Conservation (phyloP, 768 basidiomycete species). For the Dacryopinax spathularia region DNA sequence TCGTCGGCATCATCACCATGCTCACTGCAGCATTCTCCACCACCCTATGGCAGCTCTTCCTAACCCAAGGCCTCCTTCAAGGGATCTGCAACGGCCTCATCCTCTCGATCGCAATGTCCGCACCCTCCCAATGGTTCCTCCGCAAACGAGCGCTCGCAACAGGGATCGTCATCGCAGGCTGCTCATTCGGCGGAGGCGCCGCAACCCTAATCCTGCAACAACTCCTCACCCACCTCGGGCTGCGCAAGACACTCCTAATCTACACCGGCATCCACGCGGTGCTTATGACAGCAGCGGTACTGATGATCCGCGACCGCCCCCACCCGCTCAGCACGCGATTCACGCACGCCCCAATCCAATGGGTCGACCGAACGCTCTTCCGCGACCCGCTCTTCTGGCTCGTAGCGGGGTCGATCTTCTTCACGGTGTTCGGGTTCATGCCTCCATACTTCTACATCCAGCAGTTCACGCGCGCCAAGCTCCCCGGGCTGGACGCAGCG, state of each 20-base stretch:
- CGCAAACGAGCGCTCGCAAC: slow-evolving; percentile 9
- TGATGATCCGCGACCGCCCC: slow-evolving; percentile 23
- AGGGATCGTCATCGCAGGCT: slow-evolving; percentile 11
- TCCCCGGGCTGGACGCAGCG: slow-evolving; percentile 12
- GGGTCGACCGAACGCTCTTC: slow-evolving; percentile 11
- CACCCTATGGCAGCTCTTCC: slow-evolving; percentile 12
- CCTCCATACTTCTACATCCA: slow-evolving; percentile 18
- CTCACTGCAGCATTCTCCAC: slow-evolving; percentile 10
- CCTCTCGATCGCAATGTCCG: slow-evolving; percentile 6
- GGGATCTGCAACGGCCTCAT: neutral
- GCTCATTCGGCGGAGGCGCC: slow-evolving; percentile 12
- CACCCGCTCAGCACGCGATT: slow-evolving; percentile 2
- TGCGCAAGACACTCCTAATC: slow-evolving; percentile 23
- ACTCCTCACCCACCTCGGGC: slow-evolving; percentile 21
- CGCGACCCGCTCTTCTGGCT: slow-evolving; percentile 22
- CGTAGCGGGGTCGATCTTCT: slow-evolving; percentile 21
- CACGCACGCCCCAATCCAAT: neutral
- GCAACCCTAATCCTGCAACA: slow-evolving; percentile 20
- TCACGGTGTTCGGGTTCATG: slow-evolving; percentile 15
- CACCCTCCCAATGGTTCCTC: slow-evolving; percentile 12
- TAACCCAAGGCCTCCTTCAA: slow-evolving; percentile 7
- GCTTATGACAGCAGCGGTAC: slow-evolving; percentile 19
- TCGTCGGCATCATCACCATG: neutral
- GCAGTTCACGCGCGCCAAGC: slow-evolving; percentile 13
- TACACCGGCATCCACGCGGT: slow-evolving; percentile 21